Evolutionary conservation across 441 rosid species (phyloP).

Genomic region (Oxalis stricta): DNA sequence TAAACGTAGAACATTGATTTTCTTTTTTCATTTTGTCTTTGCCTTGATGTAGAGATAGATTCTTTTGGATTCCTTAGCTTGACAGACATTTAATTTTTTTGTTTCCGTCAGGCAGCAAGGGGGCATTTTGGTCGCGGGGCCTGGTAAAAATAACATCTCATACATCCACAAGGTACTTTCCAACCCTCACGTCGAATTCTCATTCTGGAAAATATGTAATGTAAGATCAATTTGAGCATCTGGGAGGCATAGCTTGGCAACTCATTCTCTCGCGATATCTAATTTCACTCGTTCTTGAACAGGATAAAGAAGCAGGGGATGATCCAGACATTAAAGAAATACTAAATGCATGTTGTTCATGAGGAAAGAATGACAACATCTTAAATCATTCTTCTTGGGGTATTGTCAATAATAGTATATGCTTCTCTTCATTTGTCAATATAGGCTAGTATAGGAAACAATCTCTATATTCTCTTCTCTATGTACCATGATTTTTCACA

Average conservation of each 20-base stretch:
- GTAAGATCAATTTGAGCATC: too few species aligned
- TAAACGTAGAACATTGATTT: too few species aligned
- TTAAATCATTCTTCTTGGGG: too few species aligned
- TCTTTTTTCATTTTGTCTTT: not conserved
- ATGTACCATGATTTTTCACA: too few species aligned
- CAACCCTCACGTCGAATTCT: not conserved
- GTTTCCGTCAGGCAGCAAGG: slow-evolving; percentile 82
- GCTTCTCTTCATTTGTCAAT: too few species aligned
- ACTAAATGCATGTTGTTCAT: slow-evolving; percentile 64
- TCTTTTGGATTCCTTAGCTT: not conserved
- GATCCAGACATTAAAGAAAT: slow-evolving; percentile 72
- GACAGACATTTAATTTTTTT: not conserved
- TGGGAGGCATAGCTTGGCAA: not conserved
- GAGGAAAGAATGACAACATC: slow-evolving; percentile 16
- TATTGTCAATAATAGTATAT: too few species aligned
- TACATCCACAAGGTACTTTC: slow-evolving; percentile 67
- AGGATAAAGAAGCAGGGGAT: slow-evolving; percentile 98
- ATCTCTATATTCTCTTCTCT: too few species aligned
- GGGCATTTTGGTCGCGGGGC: slow-evolving; percentile 86
- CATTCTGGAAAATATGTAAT: too few species aligned
- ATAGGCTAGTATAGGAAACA: too few species aligned
- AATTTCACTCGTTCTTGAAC: slow-evolving; percentile 6
- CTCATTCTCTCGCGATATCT: not conserved
- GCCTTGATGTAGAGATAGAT: not conserved
- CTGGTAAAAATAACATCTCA: slow-evolving; percentile 61